Conservation (phyloP, 345 rosid genomes). For the Iberis pinnata region DNA sequence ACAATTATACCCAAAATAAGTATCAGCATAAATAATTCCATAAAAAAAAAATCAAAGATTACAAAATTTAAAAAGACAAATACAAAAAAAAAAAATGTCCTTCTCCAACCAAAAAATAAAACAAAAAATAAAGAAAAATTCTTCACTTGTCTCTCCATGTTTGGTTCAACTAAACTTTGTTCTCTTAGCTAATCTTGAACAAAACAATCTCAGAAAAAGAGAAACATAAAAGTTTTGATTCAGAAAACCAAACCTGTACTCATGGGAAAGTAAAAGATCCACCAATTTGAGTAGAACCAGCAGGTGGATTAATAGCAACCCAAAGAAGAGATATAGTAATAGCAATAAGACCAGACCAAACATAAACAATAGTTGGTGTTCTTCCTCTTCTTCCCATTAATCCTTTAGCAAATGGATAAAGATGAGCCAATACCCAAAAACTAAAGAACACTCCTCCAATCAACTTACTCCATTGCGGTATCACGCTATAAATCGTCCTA, state of each 20-base stretch:
- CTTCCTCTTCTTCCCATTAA: constrained; percentile 97
- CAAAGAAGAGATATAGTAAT: constrained; percentile 93
- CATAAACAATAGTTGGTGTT: constrained; percentile 94
- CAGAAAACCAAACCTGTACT: constrained; percentile 32
- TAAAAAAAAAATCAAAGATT: constrained; percentile 15
- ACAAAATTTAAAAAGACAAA: too few relatives aligned
- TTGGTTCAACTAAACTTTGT: constrained; percentile 17
- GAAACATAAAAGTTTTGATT: too few relatives aligned
- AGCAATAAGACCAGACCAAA: constrained; percentile 94
- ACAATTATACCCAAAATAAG: not conserved
- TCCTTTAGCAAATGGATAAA: constrained; percentile 93
- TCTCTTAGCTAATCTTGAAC: constrained; percentile 19
- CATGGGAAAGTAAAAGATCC: constrained; percentile 95
- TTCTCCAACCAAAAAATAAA: constrained; percentile 8
- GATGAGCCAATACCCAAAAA: constrained; percentile 97
- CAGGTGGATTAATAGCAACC: constrained; percentile 92
- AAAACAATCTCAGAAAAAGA: too few relatives aligned
- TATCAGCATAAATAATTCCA: constrained; percentile 9
- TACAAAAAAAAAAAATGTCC: constrained; percentile 28
- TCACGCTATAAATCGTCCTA: constrained; percentile 75
- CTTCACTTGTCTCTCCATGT: too few relatives aligned
- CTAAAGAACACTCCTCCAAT: constrained; percentile 97
- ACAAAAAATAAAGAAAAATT: constrained; percentile 5
- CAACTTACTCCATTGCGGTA: constrained; percentile 86
- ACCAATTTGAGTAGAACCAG: constrained; percentile 63